Base-by-base conservation (phyloP, 257 asterid genomes). In the Gentiana macrophylla region DNA sequence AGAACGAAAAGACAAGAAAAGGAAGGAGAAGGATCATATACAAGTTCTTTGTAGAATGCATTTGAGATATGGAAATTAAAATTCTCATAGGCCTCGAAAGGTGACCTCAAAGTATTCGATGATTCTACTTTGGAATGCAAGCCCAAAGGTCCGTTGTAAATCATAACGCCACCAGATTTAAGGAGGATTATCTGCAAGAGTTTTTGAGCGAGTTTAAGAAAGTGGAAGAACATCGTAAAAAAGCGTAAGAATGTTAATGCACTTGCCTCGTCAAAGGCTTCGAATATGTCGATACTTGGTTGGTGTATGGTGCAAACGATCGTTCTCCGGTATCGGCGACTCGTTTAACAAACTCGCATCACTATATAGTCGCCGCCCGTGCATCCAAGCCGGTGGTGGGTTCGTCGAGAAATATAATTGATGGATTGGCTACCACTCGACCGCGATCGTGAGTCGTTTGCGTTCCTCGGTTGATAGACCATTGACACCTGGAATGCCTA, bases 31-130 rank as follows among this genome's bases (percentile, higher is more conserved):
- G 36, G 2, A 13, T 50, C 0, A 37, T 6, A 6, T 5, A 6
- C 15, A 1, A 2, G 7, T 5, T 4, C n/a, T n/a, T n/a, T n/a
- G n/a, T n/a, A n/a, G n/a, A 13, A 15, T 36, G 33, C 12, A n/a
- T 10, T 5, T 1, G 46, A 41, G 46, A 7, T 5, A 41, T 41
- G 9, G 8, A 41, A 41, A 5, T 1, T 41, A 41, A 41, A 10
- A 11, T 8, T 34, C 37, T 7, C 7, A 3, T 0, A 8, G 1
- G 38, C 36, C 13, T 10, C 9, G 32, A 32, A 52, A 52, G 1
- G 60, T 52, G 32, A 62, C 67, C 67, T 62, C 67, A 35, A 62
- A 62, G n/a, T 62, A 53, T 35, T 53, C 49, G 44, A 62, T 53
- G 3, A 62, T 44, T 45, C 35, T 44, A 13, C 36, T 44, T n/a